Base-by-base conservation (phyloP, 139 green algal genomes). In the Pseudopediastrum boryanum region DNA sequence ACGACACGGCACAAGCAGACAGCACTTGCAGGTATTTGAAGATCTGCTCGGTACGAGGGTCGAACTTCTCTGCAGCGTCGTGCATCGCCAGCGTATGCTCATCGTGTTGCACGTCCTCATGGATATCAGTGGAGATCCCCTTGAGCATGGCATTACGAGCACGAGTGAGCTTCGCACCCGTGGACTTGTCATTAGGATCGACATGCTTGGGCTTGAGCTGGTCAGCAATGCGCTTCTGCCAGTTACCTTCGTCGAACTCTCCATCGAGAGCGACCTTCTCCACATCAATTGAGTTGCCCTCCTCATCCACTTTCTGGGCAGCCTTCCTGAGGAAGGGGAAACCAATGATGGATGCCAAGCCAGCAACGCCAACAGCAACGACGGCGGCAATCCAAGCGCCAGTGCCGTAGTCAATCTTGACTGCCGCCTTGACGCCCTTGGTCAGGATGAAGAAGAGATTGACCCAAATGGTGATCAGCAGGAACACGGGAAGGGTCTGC, bases 21-120 rank as follows among this genome's bases (percentile, higher is more conserved):
- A 97, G 89, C 7, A 98, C 92, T 86, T 98, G 94, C 12, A 93
- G 79, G 43, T 89, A 90, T 61, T 85, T 86, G 85, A 93, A 93
- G 31, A 82, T 43, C 23, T 85, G 63, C 86, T 97, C 93, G 0
- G 92, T 93, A 43, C 87, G 83, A 16, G 58, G 27, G 75, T 96
- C 90, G 65, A 93, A 95, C 63, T 83, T 51, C 73, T 94, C 91
- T 0, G 86, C 85, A 66, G 78, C 58, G 41, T 77, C 70, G 33
- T 77, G 56, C 48, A 63, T 63, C 3, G 35, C 35, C 50, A 77
- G 54, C 3, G 88, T 59, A 41, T 48, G 36, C 29, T 75, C 35
- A 36, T 89, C 54, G 4, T 72, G 21, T 2, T 82, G 38, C 2
- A 89, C 75, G 16, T 58, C 62, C n/a, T 38, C 58, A 41, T 87